A percentile compares a stretch with the other conserved stretches of the same genome.
phyloP scores from a whole-genome alignment of 148 eudicot species.

The Diospyros kaki region DNA sequence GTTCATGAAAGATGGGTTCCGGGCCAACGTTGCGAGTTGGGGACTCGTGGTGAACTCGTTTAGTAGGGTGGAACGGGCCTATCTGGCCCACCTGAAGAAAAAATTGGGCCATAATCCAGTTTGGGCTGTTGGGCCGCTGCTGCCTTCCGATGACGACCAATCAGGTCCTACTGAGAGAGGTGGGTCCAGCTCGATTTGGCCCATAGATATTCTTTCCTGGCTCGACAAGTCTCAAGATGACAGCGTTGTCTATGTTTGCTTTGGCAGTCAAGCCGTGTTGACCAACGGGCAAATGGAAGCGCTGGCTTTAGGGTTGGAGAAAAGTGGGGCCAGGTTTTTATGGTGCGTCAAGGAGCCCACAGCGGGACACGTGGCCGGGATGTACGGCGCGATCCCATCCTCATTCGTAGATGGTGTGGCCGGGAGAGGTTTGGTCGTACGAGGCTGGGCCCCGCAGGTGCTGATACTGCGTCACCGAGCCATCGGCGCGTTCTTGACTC shows the following conservation, averaged over 20 bases:
- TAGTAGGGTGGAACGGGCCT: constrained; percentile 22
- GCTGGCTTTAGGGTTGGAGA: constrained; percentile 36
- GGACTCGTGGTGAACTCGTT: constrained; percentile 38
- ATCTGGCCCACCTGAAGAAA: constrained; percentile 18
- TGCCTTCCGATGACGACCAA: neutral
- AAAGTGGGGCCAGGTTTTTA: constrained; percentile 33
- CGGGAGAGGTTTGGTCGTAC: constrained; percentile 34
- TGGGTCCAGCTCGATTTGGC: too few relatives aligned
- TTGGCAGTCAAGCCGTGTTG: constrained; percentile 44
- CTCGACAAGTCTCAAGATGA: constrained; percentile 28
- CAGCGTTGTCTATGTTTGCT: constrained; percentile 45
- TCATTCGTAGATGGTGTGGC: constrained; percentile 43
- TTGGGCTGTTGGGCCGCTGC: constrained; percentile 5
- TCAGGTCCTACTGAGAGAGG: too few relatives aligned
- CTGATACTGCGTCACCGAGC: too few relatives aligned
- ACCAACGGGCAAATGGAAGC: constrained; percentile 33
- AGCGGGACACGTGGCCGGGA: constrained; percentile 15
- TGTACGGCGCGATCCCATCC: constrained; percentile 25
- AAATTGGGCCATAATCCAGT: constrained; percentile 22
- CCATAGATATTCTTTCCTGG: constrained; percentile 23
- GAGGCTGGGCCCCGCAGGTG: constrained; percentile 51
- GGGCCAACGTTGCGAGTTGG: constrained; percentile 18
- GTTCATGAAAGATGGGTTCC: constrained; percentile 11
- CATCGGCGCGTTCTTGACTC: too few relatives aligned
- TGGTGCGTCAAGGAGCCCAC: constrained; percentile 30